Conservation (phyloP, 2,329 filamentous ascomycete species). For the Cladorrhinum sp. region DNA sequence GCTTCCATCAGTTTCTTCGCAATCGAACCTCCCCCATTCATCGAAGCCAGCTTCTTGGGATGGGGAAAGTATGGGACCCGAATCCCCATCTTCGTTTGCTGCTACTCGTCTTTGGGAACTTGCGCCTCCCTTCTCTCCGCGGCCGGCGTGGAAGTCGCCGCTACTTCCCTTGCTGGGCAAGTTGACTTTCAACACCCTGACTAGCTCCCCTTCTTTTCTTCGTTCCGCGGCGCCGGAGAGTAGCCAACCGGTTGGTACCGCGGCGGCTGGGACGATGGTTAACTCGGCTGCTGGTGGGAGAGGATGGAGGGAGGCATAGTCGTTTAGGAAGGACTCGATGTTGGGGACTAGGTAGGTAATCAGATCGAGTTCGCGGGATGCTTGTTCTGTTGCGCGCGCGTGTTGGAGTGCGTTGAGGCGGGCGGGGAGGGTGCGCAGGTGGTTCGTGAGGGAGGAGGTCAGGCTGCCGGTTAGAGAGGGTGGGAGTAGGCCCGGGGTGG, state of each 20-base stretch:
- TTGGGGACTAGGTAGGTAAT: conserved; percentile 41
- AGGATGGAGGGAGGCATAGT: conserved; percentile 35
- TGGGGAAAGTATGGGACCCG: neutral
- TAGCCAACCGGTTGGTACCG: conserved; percentile 37
- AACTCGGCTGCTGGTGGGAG: conserved; percentile 40
- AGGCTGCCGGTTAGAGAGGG: neutral
- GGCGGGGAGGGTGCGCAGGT: conserved; percentile 30
- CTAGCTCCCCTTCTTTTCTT: conserved; percentile 31
- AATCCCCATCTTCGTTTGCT: conserved; percentile 23
- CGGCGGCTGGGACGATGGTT: conserved; percentile 43
- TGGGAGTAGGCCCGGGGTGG: conserved; percentile 5
- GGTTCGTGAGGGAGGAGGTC: conserved; percentile 26
- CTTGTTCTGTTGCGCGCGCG: conserved; percentile 19
- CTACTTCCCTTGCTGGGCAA: neutral
- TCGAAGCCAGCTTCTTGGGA: conserved; percentile 33
- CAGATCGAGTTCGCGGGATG: conserved; percentile 36
- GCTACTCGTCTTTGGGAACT: neutral
- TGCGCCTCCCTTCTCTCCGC: neutral
- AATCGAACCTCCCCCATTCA: conserved; percentile 44
- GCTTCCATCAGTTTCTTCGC: conserved; percentile 29
- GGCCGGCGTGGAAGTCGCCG: neutral
- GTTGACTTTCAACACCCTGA: conserved; percentile 34
- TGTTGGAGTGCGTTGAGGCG: conserved; percentile 20
- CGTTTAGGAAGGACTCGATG: conserved; percentile 41
- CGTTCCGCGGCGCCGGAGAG: conserved; percentile 35